A percentile compares a stretch with the other conserved stretches of the same genome.
phyloP scores from a whole-genome alignment of 768 basidiomycete species.

The Amanita exitialis region DNA sequence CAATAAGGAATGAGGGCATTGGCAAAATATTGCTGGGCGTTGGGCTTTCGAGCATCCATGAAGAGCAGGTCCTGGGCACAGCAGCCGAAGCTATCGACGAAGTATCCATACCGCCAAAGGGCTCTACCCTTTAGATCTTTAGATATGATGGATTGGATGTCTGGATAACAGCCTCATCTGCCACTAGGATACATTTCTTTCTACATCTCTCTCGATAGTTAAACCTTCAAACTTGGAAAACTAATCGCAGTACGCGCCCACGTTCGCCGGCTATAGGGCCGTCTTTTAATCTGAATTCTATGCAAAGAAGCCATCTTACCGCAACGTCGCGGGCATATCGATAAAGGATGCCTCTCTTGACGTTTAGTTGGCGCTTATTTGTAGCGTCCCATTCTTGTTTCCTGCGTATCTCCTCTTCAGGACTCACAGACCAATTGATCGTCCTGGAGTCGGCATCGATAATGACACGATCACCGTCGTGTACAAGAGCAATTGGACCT shows the following conservation, averaged over 20 bases:
- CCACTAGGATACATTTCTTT: not conserved
- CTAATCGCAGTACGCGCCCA: slow-evolving; percentile 79
- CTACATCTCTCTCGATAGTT: not conserved
- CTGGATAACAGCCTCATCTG: not conserved
- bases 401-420: slow-evolving; percentile 53
- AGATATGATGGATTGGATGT: not conserved
- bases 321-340: slow-evolving; percentile 83
- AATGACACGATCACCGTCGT: slow-evolving; percentile 71
- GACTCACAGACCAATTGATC: slow-evolving; percentile 67
- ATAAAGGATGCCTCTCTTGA: slow-evolving; percentile 64
- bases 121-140: not conserved
- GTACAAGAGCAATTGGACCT: slow-evolving; percentile 80
- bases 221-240: not conserved
- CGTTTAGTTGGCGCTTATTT: slow-evolving; percentile 52
- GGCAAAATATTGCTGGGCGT: slow-evolving; percentile 55
- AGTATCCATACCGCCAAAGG: slow-evolving; percentile 5
- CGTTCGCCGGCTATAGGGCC: slow-evolving; percentile 57
- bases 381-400: slow-evolving; percentile 61
- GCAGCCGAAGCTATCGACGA: slow-evolving; percentile 12
- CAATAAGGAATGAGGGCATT: slow-evolving; percentile 54
- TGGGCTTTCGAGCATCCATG: slow-evolving; percentile 58
- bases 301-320: slow-evolving; percentile 37
- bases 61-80: slow-evolving; percentile 46
- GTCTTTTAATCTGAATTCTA: not conserved
- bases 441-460: slow-evolving; percentile 58